phyloP scores from a whole-genome alignment of 2,329 filamentous ascomycete genomes.

The Onygena corvina region DNA sequence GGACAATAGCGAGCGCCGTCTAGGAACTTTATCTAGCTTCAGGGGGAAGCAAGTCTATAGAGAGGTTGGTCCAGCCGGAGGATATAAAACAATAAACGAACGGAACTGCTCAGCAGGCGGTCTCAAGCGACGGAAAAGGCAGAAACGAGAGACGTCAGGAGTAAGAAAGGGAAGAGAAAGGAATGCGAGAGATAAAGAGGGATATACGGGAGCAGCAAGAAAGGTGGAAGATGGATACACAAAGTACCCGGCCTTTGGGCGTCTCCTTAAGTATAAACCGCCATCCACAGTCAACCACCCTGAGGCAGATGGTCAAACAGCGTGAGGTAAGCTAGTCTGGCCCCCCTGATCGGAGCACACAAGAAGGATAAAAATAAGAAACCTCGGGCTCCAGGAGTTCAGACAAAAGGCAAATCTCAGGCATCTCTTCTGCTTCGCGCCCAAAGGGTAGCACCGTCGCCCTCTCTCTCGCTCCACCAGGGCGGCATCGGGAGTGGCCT shows the following conservation, averaged over 20 bases:
- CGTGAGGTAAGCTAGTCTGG: not conserved
- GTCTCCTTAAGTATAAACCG: not conserved
- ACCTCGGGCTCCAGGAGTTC: too few relatives aligned
- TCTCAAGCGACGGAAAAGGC: not conserved
- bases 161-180: not conserved
- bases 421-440: too few relatives aligned
- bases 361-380: not conserved
- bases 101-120: not conserved
- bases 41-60: too few relatives aligned
- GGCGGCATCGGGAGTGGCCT: not conserved
- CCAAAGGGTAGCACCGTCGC: too few relatives aligned
- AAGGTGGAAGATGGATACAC: not conserved
- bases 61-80: too few relatives aligned
- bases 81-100: too few relatives aligned
- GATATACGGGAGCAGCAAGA: not conserved
- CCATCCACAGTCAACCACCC: not conserved
- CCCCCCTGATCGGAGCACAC: not conserved
- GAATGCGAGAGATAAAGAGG: not conserved
- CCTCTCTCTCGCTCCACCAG: not conserved
- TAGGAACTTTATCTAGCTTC: too few relatives aligned
- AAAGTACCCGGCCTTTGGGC: not conserved
- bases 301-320: slow-evolving; percentile 2
- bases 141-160: not conserved
- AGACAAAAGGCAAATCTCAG: too few relatives aligned
- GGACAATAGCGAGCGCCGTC: too few relatives aligned